Evolutionary conservation across 768 basidiomycete species (phyloP).

Genomic region (Podaxis sp.): DNA sequence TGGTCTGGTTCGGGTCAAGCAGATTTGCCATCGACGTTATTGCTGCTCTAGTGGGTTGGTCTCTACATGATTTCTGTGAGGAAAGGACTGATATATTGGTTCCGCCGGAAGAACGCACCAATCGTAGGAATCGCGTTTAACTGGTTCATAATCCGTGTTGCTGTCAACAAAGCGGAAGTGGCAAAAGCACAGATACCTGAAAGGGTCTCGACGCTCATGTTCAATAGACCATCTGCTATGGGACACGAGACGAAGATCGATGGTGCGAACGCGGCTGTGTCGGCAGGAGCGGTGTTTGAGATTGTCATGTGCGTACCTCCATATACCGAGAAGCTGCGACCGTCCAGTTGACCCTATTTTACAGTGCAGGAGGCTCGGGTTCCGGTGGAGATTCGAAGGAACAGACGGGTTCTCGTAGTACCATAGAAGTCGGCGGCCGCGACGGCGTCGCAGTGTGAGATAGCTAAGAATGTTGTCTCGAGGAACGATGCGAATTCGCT

Average conservation of each 20-base stretch:
- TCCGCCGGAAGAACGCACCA: neutral
- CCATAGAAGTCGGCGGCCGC: neutral
- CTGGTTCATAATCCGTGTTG: slow-evolving; percentile 4
- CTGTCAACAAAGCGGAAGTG: neutral
- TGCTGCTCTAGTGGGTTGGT: neutral
- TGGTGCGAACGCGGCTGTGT: neutral
- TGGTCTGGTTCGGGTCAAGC: neutral
- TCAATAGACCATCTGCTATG: neutral
- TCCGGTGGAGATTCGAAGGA: neutral
- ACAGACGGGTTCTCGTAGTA: neutral
- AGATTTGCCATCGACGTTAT: neutral
- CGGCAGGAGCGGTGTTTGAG: neutral
- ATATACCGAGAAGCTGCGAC: neutral
- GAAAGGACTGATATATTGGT: neutral
- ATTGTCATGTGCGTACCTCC: neutral
- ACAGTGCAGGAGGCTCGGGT: neutral
- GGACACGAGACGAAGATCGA: neutral
- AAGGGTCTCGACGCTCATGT: neutral
- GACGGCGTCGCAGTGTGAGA: neutral
- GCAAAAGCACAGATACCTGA: neutral
- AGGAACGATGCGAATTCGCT: neutral
- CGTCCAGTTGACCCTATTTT: neutral
- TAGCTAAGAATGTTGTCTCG: neutral
- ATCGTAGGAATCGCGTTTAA: slow-evolving; percentile 7
- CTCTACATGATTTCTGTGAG: neutral